Evolutionary conservation across 768 basidiomycete species (phyloP).

Genomic region (Mycena rosella): DNA sequence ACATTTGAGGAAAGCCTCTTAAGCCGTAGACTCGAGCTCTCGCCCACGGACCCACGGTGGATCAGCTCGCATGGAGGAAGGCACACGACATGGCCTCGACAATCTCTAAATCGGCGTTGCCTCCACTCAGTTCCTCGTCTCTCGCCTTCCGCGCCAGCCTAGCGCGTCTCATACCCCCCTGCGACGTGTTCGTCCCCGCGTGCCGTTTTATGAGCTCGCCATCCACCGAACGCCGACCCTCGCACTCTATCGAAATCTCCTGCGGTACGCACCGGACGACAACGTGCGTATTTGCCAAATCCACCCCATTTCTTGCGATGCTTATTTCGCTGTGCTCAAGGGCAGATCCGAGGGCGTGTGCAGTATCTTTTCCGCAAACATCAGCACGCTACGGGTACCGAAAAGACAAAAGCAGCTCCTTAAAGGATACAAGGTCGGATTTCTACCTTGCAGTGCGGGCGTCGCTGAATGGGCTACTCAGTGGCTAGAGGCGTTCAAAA

Average conservation of each 20-base stretch:
- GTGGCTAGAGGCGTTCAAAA: slow-evolving; percentile 72
- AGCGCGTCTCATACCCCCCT: slow-evolving; percentile 66
- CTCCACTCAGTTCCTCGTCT: slow-evolving; percentile 43
- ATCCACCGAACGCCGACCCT: slow-evolving; percentile 84
- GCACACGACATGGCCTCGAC: slow-evolving; percentile 8
- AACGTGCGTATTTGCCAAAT: slow-evolving; percentile 56
- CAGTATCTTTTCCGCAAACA: slow-evolving; percentile 65
- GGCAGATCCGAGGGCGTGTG: slow-evolving; percentile 71
- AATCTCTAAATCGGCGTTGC: slow-evolving; percentile 4
- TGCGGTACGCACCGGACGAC: slow-evolving; percentile 66
- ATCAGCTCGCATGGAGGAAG: background rate
- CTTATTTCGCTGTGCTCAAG: slow-evolving; percentile 20
- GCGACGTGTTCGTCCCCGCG: slow-evolving; percentile 68
- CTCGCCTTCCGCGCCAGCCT: slow-evolving; percentile 65
- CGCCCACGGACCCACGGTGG: background rate
- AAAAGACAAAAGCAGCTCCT: slow-evolving; percentile 60
- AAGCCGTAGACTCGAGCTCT: too few species aligned
- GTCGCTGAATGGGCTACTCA: slow-evolving; percentile 40
- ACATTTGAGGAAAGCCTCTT: too few species aligned
- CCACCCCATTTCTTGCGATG: background rate
- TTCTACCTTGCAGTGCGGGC: background rate
- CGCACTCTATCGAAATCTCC: slow-evolving; percentile 76
- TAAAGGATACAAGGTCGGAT: slow-evolving; percentile 69
- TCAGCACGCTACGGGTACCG: slow-evolving; percentile 66
- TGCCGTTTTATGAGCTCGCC: slow-evolving; percentile 76